A percentile compares a stretch with the other conserved stretches of the same genome.
phyloP scores from a whole-genome alignment of 257 asterid genomes.

The Euphrasia confusa region DNA sequence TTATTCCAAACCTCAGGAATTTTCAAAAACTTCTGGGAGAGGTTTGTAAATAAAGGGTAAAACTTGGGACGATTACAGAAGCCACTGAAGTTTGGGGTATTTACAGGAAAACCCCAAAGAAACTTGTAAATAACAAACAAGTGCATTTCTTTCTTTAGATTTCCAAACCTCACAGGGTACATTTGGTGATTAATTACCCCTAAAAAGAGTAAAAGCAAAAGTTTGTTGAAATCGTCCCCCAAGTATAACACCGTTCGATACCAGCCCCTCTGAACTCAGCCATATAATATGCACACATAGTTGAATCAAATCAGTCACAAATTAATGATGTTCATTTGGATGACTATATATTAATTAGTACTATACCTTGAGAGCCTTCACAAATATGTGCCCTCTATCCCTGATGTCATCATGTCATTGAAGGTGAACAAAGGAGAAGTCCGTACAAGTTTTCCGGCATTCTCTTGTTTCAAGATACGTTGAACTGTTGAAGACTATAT shows the following conservation, averaged over 20 bases:
- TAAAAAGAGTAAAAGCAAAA: neutral
- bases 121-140: no score
- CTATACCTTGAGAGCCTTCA: conserved; percentile 18
- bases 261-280: conserved; percentile 20
- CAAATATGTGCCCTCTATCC: neutral
- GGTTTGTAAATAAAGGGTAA: no score
- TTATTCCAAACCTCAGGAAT: no score
- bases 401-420: conserved; percentile 15
- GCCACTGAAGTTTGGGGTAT: no score
- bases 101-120: no score
- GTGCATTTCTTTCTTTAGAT: no score
- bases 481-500: conserved; percentile 20
- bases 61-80: no score
- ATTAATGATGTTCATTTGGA: neutral
- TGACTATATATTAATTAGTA: no score
- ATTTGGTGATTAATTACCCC: neutral
- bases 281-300: neutral
- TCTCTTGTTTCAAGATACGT: conserved; percentile 23
- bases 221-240: neutral
- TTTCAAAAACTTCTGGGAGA: no score
- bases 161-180: no score
- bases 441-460: conserved; percentile 8
- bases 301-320: neutral
- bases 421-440: conserved; percentile 16
- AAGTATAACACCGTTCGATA: conserved; percentile 5